Evolutionary conservation across 352 stramenopile species (phyloP).

Genomic region (Phytophthora idaei): DNA sequence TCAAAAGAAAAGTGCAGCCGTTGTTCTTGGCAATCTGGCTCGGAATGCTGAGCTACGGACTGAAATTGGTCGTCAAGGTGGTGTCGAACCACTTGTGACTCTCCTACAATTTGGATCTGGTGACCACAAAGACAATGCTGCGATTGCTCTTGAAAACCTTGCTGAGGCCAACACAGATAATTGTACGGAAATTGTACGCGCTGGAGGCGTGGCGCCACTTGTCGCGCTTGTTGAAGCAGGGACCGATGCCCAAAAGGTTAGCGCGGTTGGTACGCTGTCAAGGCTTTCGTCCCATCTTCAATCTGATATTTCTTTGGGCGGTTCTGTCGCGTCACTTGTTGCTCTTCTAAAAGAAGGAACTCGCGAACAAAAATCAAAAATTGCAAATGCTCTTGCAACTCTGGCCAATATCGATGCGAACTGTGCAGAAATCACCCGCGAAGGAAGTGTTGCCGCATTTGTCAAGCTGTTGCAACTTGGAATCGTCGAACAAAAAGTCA

Average conservation of each 20-base stretch:
- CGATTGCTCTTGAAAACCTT: neutral
- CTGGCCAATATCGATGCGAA: no score
- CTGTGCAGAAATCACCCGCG: no score
- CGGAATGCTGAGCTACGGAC: neutral
- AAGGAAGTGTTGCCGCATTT: neutral
- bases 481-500: neutral
- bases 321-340: neutral
- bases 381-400: no score
- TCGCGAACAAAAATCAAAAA: no score
- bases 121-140: neutral
- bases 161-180: neutral
- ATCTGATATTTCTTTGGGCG: neutral
- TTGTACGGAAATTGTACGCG: neutral
- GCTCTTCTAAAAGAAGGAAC: no score
- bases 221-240: neutral
- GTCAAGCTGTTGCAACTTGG: neutral
- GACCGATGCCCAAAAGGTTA: neutral
- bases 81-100: neutral
- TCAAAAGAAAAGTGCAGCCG: neutral
- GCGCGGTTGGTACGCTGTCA: neutral
- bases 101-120: neutral
- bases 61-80: neutral
- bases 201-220: neutral
- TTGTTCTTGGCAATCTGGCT: neutral
- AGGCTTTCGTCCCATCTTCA: neutral